Evolutionary conservation across 257 asterid genomes (phyloP).

Genomic region (Nicotiana knightiana): DNA sequence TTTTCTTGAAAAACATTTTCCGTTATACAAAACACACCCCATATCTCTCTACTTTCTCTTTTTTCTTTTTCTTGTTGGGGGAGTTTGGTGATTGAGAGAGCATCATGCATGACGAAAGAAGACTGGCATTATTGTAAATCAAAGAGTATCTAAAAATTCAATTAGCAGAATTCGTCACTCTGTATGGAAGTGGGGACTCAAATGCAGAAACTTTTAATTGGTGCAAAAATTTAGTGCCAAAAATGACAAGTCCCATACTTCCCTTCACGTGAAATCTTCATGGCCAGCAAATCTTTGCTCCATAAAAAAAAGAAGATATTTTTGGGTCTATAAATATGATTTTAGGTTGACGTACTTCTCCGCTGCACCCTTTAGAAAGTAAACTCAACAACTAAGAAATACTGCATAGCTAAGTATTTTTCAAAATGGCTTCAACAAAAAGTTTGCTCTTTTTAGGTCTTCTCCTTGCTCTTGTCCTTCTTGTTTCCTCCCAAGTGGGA

Average conservation of each 20-base stretch:
- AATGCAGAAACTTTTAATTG: neutral
- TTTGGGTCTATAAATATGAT: neutral
- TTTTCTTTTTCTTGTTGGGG: too few species aligned
- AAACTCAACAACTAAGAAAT: neutral
- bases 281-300: neutral
- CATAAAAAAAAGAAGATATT: neutral
- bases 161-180: neutral
- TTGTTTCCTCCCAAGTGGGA: neutral
- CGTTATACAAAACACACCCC: too few species aligned
- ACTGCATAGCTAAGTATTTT: neutral
- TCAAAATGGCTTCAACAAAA: neutral
- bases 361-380: neutral
- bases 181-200: neutral
- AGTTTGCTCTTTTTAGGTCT: neutral
- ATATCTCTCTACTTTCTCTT: too few species aligned
- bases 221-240: neutral
- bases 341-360: neutral
- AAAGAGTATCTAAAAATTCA: neutral
- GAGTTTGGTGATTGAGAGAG: neutral
- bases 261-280: neutral
- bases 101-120: slow-evolving; percentile 3
- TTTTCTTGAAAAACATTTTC: too few species aligned
- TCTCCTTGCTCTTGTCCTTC: neutral
- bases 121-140: neutral
- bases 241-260: neutral